phyloP scores from a whole-genome alignment of 129 eudicot genomes.

The Daucus carota region DH1_v3.0 NC_030383.2:62393001-62393500 shows the following conservation, averaged over 20 bases:
- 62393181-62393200: constrained; percentile 41
- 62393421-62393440: constrained; percentile 51
- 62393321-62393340: constrained; percentile 29
- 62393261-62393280: constrained; percentile 68
- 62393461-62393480: constrained; percentile 18
- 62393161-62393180: constrained; percentile 33
- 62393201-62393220: constrained; percentile 25
- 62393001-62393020: constrained; percentile 34
- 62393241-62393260: constrained; percentile 28
- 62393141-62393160: constrained; percentile 31
- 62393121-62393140: constrained; percentile 65
- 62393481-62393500: constrained; percentile 29
- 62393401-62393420: constrained; percentile 49
- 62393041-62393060: constrained; percentile 50
- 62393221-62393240: constrained; percentile 22
- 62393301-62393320: constrained; percentile 43
- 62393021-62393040: constrained; percentile 36
- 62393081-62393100: constrained; percentile 61
- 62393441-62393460: constrained; percentile 24
- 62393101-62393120: constrained; percentile 50
- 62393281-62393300: constrained; percentile 38
- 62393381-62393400: constrained; percentile 47
- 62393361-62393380: constrained; percentile 80
- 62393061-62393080: constrained; percentile 51
- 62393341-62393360: constrained; percentile 43